phyloP scores from a whole-genome alignment of 768 basidiomycete genomes.

The Sarcodon aspratus region DNA sequence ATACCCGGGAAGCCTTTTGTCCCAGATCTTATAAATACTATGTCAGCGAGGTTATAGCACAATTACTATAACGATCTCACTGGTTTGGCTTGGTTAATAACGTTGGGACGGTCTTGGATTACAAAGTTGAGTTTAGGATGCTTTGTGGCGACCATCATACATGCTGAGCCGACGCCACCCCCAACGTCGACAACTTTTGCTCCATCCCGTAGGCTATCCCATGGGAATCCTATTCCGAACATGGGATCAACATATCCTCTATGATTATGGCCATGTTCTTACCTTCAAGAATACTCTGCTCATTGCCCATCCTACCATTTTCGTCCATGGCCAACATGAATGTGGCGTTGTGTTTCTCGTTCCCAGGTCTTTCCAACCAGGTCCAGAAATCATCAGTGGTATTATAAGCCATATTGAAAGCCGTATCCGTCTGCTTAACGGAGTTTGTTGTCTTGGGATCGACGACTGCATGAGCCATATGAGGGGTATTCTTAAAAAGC shows the following conservation, averaged over 20 bases:
- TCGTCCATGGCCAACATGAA: conserved; percentile 16
- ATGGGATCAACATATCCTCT: neutral
- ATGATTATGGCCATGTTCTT: neutral
- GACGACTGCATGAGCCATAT: conserved; percentile 11
- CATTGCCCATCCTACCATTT: too few relatives aligned
- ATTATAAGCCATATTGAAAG: conserved; percentile 11
- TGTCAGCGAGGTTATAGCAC: too few relatives aligned
- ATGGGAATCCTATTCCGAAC: conserved; percentile 9
- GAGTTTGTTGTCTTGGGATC: conserved; percentile 6
- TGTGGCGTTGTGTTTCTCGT: conserved; percentile 8
- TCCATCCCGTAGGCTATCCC: conserved; percentile 8
- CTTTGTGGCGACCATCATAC: conserved; percentile 5
- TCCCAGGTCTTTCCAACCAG: conserved; percentile 14
- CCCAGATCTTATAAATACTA: too few relatives aligned
- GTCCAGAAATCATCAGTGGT: conserved; percentile 9
- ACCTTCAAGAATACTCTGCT: too few relatives aligned
- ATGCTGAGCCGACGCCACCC: conserved; percentile 8
- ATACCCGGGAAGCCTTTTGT: too few relatives aligned
- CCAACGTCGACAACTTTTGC: conserved; percentile 12
- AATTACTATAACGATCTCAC: too few relatives aligned
- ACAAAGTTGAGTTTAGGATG: conserved; percentile 6
- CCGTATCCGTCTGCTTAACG: conserved; percentile 8
- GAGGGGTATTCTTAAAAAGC: conserved; percentile 8
- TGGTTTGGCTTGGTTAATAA: conserved; percentile 3
- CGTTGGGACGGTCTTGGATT: conserved; percentile 9